phyloP scores from a whole-genome alignment of 495 filamentous ascomycete species.

The Tricharina praecox region DNA sequence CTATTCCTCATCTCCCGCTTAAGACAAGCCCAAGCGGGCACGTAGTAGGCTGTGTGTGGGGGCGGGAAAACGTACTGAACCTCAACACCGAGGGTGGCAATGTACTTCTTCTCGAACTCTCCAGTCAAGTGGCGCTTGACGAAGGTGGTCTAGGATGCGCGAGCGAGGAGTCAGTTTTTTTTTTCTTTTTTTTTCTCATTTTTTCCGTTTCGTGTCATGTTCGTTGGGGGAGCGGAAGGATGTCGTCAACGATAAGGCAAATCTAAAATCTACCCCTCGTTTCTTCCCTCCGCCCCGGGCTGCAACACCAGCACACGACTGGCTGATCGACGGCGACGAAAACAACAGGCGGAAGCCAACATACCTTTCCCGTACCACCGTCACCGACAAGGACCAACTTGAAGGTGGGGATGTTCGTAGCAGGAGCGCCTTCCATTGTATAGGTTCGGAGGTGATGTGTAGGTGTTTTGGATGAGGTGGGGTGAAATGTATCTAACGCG shows the following conservation, averaged over 20 bases:
- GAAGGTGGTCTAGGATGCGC: conserved; percentile 71
- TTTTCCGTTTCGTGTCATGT: background rate
- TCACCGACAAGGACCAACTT: conserved; percentile 99
- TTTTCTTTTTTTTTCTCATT: no score
- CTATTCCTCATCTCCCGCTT: no score
- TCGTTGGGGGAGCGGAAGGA: background rate
- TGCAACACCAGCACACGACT: background rate
- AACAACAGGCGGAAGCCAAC: conserved; percentile 22
- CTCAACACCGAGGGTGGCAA: conserved; percentile 97
- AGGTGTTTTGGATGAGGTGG: background rate
- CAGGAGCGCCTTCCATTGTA: conserved; percentile 1
- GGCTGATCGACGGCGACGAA: background rate
- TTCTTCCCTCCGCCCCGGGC: background rate
- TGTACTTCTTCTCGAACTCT: conserved; percentile 99
- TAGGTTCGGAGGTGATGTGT: background rate
- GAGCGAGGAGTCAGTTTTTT: conserved; percentile 19
- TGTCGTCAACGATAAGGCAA: background rate
- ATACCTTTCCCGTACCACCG: conserved; percentile 98
- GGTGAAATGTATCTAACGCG: no score
- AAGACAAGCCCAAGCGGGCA: no score
- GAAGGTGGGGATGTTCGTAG: conserved; percentile 47
- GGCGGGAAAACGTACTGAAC: conserved; percentile 60
- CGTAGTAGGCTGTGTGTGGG: no score
- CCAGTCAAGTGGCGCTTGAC: conserved; percentile 99
- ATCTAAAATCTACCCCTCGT: no score